Evolutionary conservation across 2,329 filamentous ascomycete genomes (phyloP), one percentile per base, ranked within the genome.

Genomic region (Aspergillus sp.): DNA sequence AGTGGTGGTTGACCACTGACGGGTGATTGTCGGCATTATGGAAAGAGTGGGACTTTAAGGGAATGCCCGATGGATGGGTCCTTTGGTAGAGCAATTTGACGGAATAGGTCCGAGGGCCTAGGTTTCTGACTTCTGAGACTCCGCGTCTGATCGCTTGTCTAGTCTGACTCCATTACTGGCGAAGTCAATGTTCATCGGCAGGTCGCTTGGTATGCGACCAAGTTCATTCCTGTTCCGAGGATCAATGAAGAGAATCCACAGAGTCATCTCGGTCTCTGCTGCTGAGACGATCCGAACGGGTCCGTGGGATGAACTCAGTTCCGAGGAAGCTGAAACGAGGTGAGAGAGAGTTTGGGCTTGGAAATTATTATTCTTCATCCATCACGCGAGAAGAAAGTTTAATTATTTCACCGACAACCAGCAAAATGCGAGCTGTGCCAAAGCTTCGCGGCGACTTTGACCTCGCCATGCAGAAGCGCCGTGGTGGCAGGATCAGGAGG

Each of bases 361-460:
- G 39, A 51, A 42, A 30, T 40, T 52, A 52, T 33, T 48, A 58
- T 44, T 17, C 48, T 56, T 60, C 49, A 52, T 24, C 37, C 33
- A 30, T 27, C 48, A 40, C 13, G 49, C n/a, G 15, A 30, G 27
- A 11, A 22, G 24, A 63, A 58, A 60, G 51, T 60, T 42, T 60
- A 60, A 60, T 55, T 53, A 46, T 45, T 60, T 60, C 60, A 60
- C 60, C 59, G 61, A 58, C 50, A 49, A 34, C 47, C 49, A 34
- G 33, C 42, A 20, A 50, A 61, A 60, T 62, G 33, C 58, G 58
- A 61, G 49, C 59, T 45, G 53, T 63, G 42, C 44, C 54, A 54
- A 56, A 59, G 40, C 51, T 63, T 53, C 34, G 41, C 52, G 51
- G 56, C 19, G 27, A 50, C 39, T 58, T 57, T 56, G 44, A 13